phyloP scores from a whole-genome alignment of 1,139 yeast species.

The Pneumocystis canis region DNA sequence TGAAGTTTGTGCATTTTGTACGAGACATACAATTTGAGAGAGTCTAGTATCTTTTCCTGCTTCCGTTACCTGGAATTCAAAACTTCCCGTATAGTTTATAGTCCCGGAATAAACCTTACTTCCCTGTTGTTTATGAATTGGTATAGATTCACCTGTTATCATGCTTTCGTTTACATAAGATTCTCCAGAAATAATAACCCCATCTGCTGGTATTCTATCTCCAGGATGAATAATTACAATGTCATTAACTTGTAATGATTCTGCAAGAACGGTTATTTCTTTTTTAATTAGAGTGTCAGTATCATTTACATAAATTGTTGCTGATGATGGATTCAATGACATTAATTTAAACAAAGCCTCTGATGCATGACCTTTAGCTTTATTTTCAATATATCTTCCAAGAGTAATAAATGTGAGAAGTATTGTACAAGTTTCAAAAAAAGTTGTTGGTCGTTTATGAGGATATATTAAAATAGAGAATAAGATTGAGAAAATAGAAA shows the following conservation, averaged over 20 bases:
- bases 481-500: conserved; percentile 49
- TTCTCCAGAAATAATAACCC: conserved; percentile 56
- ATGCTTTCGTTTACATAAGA: conserved; percentile 79
- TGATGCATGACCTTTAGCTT: conserved; percentile 88
- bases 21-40: conserved; percentile 71
- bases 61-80: conserved; percentile 51
- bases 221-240: conserved; percentile 73
- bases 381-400: conserved; percentile 83
- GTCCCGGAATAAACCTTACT: conserved; percentile 77
- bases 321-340: conserved; percentile 64
- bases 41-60: conserved; percentile 78
- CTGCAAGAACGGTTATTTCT: conserved; percentile 42
- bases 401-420: conserved; percentile 65
- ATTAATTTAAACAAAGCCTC: conserved; percentile 69
- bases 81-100: conserved; percentile 60
- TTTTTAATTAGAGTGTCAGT: conserved; percentile 10
- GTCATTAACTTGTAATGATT: conserved; percentile 63
- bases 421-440: conserved; percentile 83
- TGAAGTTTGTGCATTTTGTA: conserved; percentile 75
- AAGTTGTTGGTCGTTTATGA: conserved; percentile 43
- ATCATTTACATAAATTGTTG: conserved; percentile 42
- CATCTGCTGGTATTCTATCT: conserved; percentile 83
- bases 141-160: conserved; percentile 78
- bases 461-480: conserved; percentile 30
- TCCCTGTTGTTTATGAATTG: conserved; percentile 48